Conservation (phyloP, 768 basidiomycete genomes). For the Tricholoma furcatifolium region DNA sequence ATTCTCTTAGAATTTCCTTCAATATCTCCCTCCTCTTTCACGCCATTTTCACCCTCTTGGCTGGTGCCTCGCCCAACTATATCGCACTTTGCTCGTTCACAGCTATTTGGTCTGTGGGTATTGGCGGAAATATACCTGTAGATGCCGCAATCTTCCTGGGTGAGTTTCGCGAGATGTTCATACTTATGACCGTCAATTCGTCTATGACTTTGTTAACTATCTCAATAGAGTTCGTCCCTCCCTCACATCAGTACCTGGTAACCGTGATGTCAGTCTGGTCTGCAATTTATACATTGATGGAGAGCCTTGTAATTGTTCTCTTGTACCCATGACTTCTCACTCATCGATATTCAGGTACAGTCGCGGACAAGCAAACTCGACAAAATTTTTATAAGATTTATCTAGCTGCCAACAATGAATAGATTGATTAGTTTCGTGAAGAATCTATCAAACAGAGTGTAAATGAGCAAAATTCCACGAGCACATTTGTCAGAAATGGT, state of each 20-base stretch:
- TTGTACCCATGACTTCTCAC: background rate
- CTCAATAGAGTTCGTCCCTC: slow-evolving; percentile 61
- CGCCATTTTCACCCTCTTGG: slow-evolving; percentile 62
- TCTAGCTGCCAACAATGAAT: too few relatives aligned
- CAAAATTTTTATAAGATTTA: too few relatives aligned
- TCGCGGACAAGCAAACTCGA: too few relatives aligned
- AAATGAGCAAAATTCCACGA: too few relatives aligned
- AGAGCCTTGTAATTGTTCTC: slow-evolving; percentile 33
- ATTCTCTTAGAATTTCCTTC: slow-evolving; percentile 50
- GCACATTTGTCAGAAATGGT: too few relatives aligned
- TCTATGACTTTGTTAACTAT: background rate
- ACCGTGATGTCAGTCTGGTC: slow-evolving; percentile 80
- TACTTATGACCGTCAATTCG: background rate
- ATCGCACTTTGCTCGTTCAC: slow-evolving; percentile 50
- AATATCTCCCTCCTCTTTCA: slow-evolving; percentile 68
- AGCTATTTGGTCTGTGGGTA: slow-evolving; percentile 61
- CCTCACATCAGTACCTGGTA: slow-evolving; percentile 71
- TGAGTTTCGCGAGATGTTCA: slow-evolving; percentile 26
- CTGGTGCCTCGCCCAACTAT: slow-evolving; percentile 57
- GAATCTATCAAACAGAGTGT: too few relatives aligned
- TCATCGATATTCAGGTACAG: slow-evolving; percentile 28
- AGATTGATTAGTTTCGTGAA: too few relatives aligned
- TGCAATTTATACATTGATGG: slow-evolving; percentile 72
- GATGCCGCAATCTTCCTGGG: slow-evolving; percentile 78
- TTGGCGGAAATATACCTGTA: slow-evolving; percentile 67